Percentiles rank a stretch among this genome's conserved stretches.
Evolutionary conservation across 495 filamentous ascomycete genomes (phyloP).

Genomic region (Apodospora peruviana): DNA sequence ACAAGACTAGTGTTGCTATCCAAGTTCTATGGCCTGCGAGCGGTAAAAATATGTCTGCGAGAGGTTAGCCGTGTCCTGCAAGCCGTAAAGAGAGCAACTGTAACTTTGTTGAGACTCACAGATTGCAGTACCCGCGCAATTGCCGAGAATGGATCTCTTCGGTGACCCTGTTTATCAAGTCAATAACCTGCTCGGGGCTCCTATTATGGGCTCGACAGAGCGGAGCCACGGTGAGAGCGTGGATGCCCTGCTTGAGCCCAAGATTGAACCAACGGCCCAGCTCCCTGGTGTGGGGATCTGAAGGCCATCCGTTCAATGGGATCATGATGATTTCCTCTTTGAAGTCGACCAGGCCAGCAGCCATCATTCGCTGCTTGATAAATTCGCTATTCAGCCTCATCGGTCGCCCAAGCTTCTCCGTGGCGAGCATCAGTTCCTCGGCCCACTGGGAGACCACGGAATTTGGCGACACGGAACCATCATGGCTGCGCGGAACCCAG

Average conservation of each 20-base stretch:
- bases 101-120: constrained; percentile 47
- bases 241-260: constrained; percentile 64
- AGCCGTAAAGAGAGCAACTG: not conserved
- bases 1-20: constrained; percentile 3
- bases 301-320: constrained; percentile 75
- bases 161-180: constrained; percentile 57
- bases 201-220: constrained; percentile 63
- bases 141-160: constrained; percentile 64
- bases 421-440: constrained; percentile 62
- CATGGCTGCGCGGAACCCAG: constrained; percentile 70
- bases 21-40: constrained; percentile 18
- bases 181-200: constrained; percentile 58
- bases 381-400: constrained; percentile 58
- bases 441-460: constrained; percentile 61
- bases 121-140: constrained; percentile 59
- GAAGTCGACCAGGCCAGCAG: constrained; percentile 79
- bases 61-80: constrained; percentile 6
- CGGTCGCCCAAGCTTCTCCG: constrained; percentile 56
- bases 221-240: constrained; percentile 68
- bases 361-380: constrained; percentile 57
- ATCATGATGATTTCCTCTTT: constrained; percentile 66
- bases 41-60: constrained; percentile 25
- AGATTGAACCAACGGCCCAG: constrained; percentile 84
- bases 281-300: constrained; percentile 60
- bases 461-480: constrained; percentile 47